These are phyloP conservation scores for Meripilus lineatus DNA, from an alignment of 1,284 basidiomycete species.

Conservation along the genomic window DNA sequence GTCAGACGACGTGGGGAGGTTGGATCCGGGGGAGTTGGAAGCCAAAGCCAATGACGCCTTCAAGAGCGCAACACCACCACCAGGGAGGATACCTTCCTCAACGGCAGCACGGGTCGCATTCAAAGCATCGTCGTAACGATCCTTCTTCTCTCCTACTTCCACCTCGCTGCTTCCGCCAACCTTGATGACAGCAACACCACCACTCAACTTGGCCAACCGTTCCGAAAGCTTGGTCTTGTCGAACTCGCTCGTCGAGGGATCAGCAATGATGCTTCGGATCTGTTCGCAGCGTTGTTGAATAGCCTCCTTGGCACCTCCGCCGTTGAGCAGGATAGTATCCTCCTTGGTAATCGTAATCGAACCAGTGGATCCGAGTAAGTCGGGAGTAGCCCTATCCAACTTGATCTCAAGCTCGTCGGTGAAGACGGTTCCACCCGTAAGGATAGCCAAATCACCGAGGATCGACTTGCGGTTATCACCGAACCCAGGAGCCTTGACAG, in stretches of 20 bases:
- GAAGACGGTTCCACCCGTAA: slow-evolving; percentile 97
- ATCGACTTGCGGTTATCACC: slow-evolving; percentile 99
- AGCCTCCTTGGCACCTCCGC: slow-evolving; percentile 81
- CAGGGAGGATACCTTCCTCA: slow-evolving; percentile 96
- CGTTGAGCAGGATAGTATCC: slow-evolving; percentile 96
- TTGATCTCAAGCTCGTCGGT: slow-evolving; percentile 98
- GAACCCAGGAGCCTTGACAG: slow-evolving; percentile 97
- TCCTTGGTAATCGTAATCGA: slow-evolving; percentile 97
- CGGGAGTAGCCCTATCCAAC: slow-evolving; percentile 86
- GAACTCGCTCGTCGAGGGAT: slow-evolving; percentile 87
- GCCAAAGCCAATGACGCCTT: slow-evolving; percentile 84
- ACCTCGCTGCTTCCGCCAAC: slow-evolving; percentile 94
- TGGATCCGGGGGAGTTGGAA: slow-evolving; percentile 44
- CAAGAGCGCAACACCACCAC: slow-evolving; percentile 88
- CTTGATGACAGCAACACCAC: slow-evolving; percentile 98
- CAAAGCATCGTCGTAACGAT: slow-evolving; percentile 96
- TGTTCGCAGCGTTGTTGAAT: slow-evolving; percentile 93
- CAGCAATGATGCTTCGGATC: slow-evolving; percentile 82
- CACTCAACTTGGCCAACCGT: slow-evolving; percentile 91
- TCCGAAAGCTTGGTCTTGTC: slow-evolving; percentile 97
- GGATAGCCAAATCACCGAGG: slow-evolving; percentile 94
- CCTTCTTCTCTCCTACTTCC: slow-evolving; percentile 99
- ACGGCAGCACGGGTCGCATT: slow-evolving; percentile 98
- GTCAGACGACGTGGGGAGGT: slow-evolving; percentile 40
- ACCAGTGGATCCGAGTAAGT: slow-evolving; percentile 90